phyloP scores from a whole-genome alignment of 441 rosid species.

The Pelargonium fulgidum region DNA sequence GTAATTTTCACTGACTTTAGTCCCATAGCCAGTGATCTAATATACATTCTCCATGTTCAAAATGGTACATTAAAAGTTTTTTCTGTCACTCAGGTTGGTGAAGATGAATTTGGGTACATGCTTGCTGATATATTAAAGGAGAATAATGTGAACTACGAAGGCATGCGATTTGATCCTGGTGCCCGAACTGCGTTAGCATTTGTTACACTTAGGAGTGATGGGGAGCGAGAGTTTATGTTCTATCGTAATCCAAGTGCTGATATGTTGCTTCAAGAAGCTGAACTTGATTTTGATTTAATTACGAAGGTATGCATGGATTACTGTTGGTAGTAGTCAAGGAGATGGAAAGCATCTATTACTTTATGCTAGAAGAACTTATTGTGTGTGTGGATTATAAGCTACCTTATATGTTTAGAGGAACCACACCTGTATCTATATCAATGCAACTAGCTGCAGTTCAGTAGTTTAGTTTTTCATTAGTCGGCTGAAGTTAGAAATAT shows the following conservation, averaged over 20 bases:
- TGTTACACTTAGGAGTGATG: conserved; percentile 73
- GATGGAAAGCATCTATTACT: background rate
- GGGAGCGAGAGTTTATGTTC: conserved; percentile 95
- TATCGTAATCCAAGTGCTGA: conserved; percentile 96
- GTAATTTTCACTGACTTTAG: background rate
- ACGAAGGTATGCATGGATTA: conserved; percentile 45
- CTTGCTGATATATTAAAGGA: conserved; percentile 74
- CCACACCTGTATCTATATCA: background rate
- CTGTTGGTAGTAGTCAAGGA: background rate
- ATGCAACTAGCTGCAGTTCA: background rate
- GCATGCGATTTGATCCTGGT: conserved; percentile 80
- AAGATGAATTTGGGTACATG: conserved; percentile 96
- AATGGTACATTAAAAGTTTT: background rate
- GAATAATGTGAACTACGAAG: conserved; percentile 70
- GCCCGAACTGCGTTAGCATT: conserved; percentile 93
- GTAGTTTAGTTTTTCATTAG: background rate
- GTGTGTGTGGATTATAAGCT: background rate
- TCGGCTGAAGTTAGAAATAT: background rate
- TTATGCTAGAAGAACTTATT: background rate
- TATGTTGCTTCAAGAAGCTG: conserved; percentile 72
- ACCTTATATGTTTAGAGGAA: background rate
- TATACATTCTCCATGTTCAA: background rate
- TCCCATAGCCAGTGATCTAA: background rate
- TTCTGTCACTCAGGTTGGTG: conserved; percentile 59
- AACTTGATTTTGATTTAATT: conserved; percentile 73